These are phyloP conservation scores for Nicotiana rustica DNA, from an alignment of 305 asterid species.

Conservation along the genomic window DNA sequence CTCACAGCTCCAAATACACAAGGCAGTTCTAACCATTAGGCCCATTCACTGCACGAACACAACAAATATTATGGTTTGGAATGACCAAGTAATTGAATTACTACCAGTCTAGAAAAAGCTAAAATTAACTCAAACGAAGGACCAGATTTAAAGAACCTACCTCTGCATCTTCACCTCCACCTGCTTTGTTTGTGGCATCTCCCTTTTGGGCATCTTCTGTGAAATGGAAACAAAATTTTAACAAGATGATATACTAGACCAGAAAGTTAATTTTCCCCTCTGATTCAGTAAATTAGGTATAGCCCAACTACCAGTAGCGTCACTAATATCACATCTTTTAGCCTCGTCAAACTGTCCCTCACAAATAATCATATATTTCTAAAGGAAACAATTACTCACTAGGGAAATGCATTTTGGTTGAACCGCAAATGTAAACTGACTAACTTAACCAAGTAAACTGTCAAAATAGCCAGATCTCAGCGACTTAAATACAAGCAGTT, in stretches of 20 bases:
- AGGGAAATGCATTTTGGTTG: conserved; percentile 8
- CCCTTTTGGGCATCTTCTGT: conserved; percentile 69
- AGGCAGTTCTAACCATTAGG: conserved; percentile 40
- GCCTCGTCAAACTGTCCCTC: conserved; percentile 1
- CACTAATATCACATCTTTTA: not conserved
- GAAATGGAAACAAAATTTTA: conserved; percentile 25
- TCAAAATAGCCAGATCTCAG: not conserved
- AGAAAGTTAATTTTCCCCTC: not conserved
- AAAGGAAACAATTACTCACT: not conserved
- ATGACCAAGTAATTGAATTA: not conserved
- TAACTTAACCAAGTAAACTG: not conserved
- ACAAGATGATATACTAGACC: not conserved
- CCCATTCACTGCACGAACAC: conserved; percentile 63
- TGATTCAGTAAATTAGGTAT: not conserved
- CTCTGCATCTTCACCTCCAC: conserved; percentile 73
- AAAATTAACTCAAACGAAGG: not conserved
- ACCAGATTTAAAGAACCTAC: not conserved
- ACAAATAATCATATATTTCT: not conserved
- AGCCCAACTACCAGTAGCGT: not conserved
- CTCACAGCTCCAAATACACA: conserved; percentile 41
- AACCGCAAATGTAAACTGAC: not conserved
- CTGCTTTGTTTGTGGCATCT: conserved; percentile 62
- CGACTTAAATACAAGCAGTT: not conserved
- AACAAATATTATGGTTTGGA: conserved; percentile 25
- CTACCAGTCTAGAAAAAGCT: not conserved